Percentiles rank a stretch among this genome's conserved stretches.
These are phyloP conservation scores for Magnaporthiopsis rhizophila DNA, from an alignment of 2,329 filamentous ascomycete species.

Conservation along the genomic window DNA sequence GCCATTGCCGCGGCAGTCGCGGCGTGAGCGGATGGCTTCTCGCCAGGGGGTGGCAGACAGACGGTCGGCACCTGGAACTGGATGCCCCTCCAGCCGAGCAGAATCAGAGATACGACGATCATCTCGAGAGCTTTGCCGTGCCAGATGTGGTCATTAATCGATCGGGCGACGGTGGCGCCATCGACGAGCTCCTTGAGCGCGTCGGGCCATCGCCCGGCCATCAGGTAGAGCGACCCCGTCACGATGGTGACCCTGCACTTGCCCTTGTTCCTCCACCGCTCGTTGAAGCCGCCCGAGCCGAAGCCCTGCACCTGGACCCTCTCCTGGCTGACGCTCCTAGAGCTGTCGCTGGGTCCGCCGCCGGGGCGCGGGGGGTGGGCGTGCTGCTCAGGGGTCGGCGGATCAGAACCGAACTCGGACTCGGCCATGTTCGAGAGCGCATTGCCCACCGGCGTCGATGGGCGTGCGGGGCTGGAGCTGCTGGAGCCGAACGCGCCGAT, in stretches of 20 bases:
- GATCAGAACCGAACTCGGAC: slow-evolving; percentile 13
- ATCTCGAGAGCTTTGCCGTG: slow-evolving; percentile 91
- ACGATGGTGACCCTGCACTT: slow-evolving; percentile 73
- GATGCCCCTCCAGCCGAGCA: slow-evolving; percentile 76
- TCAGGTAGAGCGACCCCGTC: slow-evolving; percentile 77
- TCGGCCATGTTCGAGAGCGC: slow-evolving; percentile 39
- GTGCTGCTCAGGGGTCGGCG: slow-evolving; percentile 4
- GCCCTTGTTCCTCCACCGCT: slow-evolving; percentile 71
- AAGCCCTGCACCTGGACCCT: slow-evolving; percentile 64
- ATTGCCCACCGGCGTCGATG: slow-evolving; percentile 43
- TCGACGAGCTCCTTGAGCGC: slow-evolving; percentile 78
- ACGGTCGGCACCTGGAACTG: slow-evolving; percentile 69
- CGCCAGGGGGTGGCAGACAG: slow-evolving; percentile 44
- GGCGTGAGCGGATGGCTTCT: slow-evolving; percentile 22
- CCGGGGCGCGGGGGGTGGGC: slow-evolving; percentile 25
- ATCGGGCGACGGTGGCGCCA: slow-evolving; percentile 67
- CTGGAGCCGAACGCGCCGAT: slow-evolving; percentile 30
- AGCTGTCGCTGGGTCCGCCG: slow-evolving; percentile 26
- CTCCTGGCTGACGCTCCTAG: slow-evolving; percentile 44
- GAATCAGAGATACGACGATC: slow-evolving; percentile 71
- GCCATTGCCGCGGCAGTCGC: slow-evolving; percentile 9
- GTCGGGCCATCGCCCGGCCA: slow-evolving; percentile 84
- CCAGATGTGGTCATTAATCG: slow-evolving; percentile 89
- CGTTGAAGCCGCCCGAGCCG: slow-evolving; percentile 60
- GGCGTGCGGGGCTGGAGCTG: slow-evolving; percentile 24